Conservation (phyloP, 257 asterid species). For the Capsicum chinense region DNA sequence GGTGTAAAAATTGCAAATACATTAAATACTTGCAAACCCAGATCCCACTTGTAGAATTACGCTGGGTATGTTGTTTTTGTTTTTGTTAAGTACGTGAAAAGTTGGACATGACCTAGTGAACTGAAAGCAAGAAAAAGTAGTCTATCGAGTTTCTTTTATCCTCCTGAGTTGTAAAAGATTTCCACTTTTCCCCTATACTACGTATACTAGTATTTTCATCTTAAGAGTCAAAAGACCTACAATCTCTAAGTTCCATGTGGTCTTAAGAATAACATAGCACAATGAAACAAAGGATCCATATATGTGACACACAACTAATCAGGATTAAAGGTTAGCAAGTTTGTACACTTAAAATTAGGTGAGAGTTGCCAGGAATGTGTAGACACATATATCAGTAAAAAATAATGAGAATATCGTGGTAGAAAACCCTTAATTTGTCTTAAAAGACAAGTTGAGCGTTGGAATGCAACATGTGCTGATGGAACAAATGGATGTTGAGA, state of each 20-base stretch:
- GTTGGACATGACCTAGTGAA: conserved; percentile 1
- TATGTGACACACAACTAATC: background rate
- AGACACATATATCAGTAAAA: background rate
- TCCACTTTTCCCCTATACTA: background rate
- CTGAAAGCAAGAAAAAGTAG: background rate
- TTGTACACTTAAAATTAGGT: conserved; percentile 11
- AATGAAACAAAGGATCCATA: conserved; percentile 20
- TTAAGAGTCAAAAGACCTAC: background rate
- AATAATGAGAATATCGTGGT: background rate
- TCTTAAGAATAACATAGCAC: conserved; percentile 20
- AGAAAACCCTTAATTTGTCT: conserved; percentile 6
- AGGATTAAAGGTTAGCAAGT: conserved; percentile 21
- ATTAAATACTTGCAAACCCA: background rate
- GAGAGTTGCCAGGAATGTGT: conserved; percentile 4
- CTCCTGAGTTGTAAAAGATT: background rate
- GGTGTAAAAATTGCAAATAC: background rate
- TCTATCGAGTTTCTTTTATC: background rate
- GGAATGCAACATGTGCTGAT: background rate
- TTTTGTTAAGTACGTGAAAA: background rate
- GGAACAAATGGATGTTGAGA: background rate
- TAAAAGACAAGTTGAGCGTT: background rate
- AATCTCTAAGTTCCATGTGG: conserved; percentile 17
- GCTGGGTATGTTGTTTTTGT: background rate
- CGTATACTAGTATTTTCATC: background rate
- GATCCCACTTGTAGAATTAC: background rate